Base-by-base conservation (phyloP, 306 rosid genomes). In the Citrullus amarus region DNA sequence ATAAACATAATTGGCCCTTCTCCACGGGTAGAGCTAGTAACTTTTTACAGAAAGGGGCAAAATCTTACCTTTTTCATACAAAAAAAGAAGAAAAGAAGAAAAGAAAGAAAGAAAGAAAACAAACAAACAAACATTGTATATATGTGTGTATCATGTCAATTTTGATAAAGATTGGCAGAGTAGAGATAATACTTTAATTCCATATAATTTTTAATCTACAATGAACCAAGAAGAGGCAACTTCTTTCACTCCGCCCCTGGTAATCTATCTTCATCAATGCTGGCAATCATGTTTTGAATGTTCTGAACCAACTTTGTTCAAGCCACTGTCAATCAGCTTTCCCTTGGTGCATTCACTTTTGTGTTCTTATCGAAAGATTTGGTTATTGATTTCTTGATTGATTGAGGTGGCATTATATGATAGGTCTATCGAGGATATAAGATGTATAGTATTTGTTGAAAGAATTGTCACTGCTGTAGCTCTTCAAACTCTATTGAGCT, bases 361-460 rank as follows among this genome's bases (percentile, higher is more conserved):
- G 10, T 56, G 12, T 43, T 69, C 69, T 34, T 46, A 36, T 56
- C 9, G 8, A 76, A 63, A 53, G 4, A 15, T 61, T 76, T 61
- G 58, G 9, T 75, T 78, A 75, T 80, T 76, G 58, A 79, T 44
- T 81, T 18, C 70, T 70, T 60, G n/a, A 13, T 72, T 74, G 20
- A 28, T 66, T 79, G 46, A 54, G 57, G 60, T 71, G 6, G n/a
- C 56, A 25, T 8, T 44, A 6, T 44, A 0, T 22, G 17, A 6
- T 85, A 90, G 95, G 91, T 81, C 14, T 43, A 69, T 88, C 22
- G 81, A 85, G 62, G 89, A 88, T n/a, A 83, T 94, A 59, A 89
- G 98, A 77, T 94, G 97, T 82, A 88, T 94, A 79, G 83, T 94
- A 69, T 94, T 94, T 81, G 97, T 94, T 38, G 86, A 92, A 82